These are phyloP conservation scores for Spizellomyces sp. DNA, from an alignment of 192 early-diverging fungal genomes.

Conservation along the genomic window DNA sequence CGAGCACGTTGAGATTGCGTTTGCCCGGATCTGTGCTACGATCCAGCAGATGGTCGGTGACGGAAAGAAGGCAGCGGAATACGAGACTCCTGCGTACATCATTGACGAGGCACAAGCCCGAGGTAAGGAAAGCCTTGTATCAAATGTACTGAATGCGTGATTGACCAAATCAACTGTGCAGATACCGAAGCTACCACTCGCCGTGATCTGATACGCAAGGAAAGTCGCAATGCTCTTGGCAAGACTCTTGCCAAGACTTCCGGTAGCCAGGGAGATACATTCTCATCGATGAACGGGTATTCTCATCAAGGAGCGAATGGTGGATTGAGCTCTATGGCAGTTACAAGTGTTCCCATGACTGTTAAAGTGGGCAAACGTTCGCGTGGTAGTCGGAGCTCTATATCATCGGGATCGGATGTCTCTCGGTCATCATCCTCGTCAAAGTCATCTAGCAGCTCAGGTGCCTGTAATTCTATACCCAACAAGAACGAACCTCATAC, in stretches of 20 bases:
- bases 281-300: no score
- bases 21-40: conserved; percentile 33
- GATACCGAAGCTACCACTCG: no score
- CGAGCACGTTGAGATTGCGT: conserved; percentile 24
- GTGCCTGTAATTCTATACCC: conserved; percentile 1
- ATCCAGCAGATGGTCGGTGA: conserved; percentile 38
- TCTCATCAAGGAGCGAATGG: no score
- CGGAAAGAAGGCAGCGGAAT: conserved; percentile 6
- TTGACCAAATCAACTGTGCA: no score
- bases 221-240: no score
- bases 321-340: neutral
- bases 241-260: no score
- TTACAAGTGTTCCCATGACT: neutral
- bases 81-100: neutral
- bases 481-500: conserved; percentile 9
- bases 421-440: neutral
- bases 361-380: neutral
- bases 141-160: no score
- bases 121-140: no score
- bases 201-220: no score
- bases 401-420: neutral
- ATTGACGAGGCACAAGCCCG: neutral
- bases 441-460: neutral
- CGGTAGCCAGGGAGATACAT: no score
- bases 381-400: neutral